Base-by-base conservation (phyloP, 768 basidiomycete genomes). In the Pleurotus tuoliensis region DNA sequence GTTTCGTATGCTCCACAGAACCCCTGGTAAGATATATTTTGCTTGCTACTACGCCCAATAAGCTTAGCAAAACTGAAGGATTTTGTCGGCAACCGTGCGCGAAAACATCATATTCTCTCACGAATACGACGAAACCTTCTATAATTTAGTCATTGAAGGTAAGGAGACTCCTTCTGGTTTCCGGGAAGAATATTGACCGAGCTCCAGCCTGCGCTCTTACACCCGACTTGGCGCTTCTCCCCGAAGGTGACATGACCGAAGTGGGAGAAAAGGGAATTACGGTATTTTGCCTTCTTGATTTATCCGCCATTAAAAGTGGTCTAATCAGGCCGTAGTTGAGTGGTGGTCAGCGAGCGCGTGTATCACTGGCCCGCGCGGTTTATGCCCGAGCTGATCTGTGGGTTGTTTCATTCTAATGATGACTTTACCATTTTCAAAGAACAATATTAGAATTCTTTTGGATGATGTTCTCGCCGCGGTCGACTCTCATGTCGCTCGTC, bases 91-190 rank as follows among this genome's bases (percentile, higher is more conserved):
- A 0, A 87, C 90, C 2, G 82, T 98, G 49, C 82, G 88, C 38
- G 91, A 94, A 43, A 98, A 98, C 64, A 98, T 98, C 58, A 66
- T 92, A 34, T 98, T 98, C 72, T 93, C 87, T 8, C 90, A 95
- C 69, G 81, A 86, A 62, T 97, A 88, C 59, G 94, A 98, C 51
- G 87, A 90, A 59, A 77, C 76, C 0, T 96, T 92, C 62, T 96
- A 95, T 62, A 80, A 90, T 54, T 65, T 86, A 13, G 92, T 94
- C 4, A 69, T 94, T 3, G 90, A 94, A 74, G 89, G 90, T 87
- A 45, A 34, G 18, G 20, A 16, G 11, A 11, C 18, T n/a, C 24
- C n/a, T 18, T 24, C 25, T 27, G 8, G 45, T n/a, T 55, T 25
- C 43, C 9, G 45, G 37, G 16, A 38, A 49, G 9, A 16, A 20